Conservation (phyloP, 2,329 filamentous ascomycete genomes). For the Scedosporium minutisporum region DNA sequence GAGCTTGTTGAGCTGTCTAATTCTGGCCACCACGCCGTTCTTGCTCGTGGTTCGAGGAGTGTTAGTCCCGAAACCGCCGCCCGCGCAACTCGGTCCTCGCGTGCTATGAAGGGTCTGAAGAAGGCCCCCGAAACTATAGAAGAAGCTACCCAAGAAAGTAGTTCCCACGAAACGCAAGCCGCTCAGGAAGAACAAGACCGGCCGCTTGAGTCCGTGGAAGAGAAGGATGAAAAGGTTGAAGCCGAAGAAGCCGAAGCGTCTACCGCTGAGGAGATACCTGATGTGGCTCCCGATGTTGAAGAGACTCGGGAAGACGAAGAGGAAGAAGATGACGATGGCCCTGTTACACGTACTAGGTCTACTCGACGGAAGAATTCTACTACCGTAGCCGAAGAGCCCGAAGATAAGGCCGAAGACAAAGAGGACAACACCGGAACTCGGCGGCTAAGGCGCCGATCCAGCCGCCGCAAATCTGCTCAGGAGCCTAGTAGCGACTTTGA, state of each 20-base stretch:
- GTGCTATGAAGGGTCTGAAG: slow-evolving; percentile 41
- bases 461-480: slow-evolving; percentile 33
- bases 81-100: slow-evolving; percentile 33
- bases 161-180: slow-evolving; percentile 25
- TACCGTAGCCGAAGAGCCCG: slow-evolving; percentile 18
- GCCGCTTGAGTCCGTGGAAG: slow-evolving; percentile 16
- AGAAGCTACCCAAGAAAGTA: slow-evolving; percentile 45
- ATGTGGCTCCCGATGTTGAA: slow-evolving; percentile 14
- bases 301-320: slow-evolving; percentile 22
- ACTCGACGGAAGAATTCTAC: slow-evolving; percentile 20
- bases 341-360: slow-evolving; percentile 36
- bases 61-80: slow-evolving; percentile 43
- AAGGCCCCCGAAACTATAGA: slow-evolving; percentile 37
- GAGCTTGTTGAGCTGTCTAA: slow-evolving; percentile 48
- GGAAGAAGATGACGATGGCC: slow-evolving; percentile 40
- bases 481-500: slow-evolving; percentile 54
- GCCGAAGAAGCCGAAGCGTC: slow-evolving; percentile 15
- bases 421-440: slow-evolving; percentile 25
- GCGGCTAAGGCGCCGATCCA: slow-evolving; percentile 37
- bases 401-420: slow-evolving; percentile 17
- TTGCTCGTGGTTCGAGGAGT: slow-evolving; percentile 40
- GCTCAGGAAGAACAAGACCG: slow-evolving; percentile 28
- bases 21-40: slow-evolving; percentile 48
- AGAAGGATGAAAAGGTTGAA: slow-evolving; percentile 19
- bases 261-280: slow-evolving; percentile 8